Evolutionary conservation across 2,329 filamentous ascomycete genomes (phyloP).

Genomic region (Fusarium staphyleae): DNA sequence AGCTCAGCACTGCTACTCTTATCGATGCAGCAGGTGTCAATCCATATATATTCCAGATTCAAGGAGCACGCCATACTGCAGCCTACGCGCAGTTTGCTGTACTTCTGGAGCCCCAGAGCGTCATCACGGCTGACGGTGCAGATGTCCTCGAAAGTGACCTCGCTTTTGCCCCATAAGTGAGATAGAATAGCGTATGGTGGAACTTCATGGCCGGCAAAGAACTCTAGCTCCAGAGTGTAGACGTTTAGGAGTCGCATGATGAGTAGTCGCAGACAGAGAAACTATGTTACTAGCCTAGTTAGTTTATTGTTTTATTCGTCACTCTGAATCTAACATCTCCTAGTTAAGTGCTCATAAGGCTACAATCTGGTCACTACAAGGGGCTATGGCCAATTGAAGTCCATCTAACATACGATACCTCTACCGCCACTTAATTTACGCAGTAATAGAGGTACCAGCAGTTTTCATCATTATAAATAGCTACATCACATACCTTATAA

Average conservation of each 20-base stretch:
- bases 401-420: no score
- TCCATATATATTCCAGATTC: constrained; percentile 40
- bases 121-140: not conserved
- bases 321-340: no score
- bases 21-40: constrained; percentile 46
- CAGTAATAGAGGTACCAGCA: no score
- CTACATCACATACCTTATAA: no score
- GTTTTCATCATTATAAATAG: no score
- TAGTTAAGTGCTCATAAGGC: no score
- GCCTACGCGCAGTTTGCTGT: constrained; percentile 34
- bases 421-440: no score
- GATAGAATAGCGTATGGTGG: constrained; percentile 41
- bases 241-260: constrained; percentile 40
- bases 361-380: no score
- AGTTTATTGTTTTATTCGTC: no score
- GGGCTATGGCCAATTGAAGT: no score
- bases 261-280: not conserved
- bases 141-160: constrained; percentile 35
- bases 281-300: no score
- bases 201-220: constrained; percentile 25
- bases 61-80: constrained; percentile 29
- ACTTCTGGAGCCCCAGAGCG: constrained; percentile 7
- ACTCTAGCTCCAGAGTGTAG: constrained; percentile 29
- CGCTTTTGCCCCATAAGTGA: constrained; percentile 39
- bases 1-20: constrained; percentile 45